Conservation (phyloP, 805 yeast genomes). For the Ogataea pignaliae region DNA sequence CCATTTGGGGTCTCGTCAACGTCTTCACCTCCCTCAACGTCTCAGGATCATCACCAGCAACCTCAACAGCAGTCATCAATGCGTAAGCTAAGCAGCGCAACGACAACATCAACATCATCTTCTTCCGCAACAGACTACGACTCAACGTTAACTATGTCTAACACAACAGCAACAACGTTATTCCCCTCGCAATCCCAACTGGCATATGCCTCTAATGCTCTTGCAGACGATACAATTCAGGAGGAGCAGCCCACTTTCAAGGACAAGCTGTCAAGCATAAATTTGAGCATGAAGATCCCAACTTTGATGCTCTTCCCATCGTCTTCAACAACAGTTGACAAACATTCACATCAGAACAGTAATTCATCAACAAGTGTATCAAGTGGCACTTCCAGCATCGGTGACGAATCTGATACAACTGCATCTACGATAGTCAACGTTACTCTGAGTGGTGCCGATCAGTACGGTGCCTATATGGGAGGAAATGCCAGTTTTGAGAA, state of each 20-base stretch:
- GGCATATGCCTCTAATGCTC: background rate
- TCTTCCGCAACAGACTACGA: background rate
- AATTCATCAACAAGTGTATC: constrained; percentile 2
- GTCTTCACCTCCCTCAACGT: background rate
- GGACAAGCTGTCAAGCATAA: constrained; percentile 5
- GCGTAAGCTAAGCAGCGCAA: background rate
- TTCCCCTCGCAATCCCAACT: background rate
- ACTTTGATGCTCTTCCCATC: background rate
- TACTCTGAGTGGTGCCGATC: too few species aligned
- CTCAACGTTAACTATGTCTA: constrained; percentile 1
- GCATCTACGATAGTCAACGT: too few species aligned
- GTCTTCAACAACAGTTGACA: background rate
- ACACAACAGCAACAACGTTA: background rate
- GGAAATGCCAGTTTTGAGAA: background rate
- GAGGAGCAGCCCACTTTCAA: constrained; percentile 1
- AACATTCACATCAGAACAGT: background rate
- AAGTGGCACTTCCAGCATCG: too few species aligned
- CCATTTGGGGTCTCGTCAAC: background rate
- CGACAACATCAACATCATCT: background rate
- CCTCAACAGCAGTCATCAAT: background rate
- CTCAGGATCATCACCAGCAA: background rate
- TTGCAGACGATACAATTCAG: constrained; percentile 2
- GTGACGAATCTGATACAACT: too few species aligned
- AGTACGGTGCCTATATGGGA: too few species aligned
- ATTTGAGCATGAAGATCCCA: constrained; percentile 4